Evolutionary conservation across 768 basidiomycete species (phyloP).

Genomic region (Hericium coralloides): DNA sequence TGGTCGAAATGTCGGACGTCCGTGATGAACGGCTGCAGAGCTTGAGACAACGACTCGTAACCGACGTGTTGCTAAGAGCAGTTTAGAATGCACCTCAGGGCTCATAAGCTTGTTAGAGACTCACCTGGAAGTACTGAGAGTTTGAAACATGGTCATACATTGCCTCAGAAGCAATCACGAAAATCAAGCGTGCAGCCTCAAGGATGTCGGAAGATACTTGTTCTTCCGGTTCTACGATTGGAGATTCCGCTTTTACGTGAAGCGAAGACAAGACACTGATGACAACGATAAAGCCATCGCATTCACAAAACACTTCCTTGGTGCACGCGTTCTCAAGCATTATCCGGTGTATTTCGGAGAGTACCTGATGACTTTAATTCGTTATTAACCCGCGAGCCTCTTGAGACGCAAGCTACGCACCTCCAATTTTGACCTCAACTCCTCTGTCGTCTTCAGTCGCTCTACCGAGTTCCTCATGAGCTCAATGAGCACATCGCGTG

Average conservation of each 20-base stretch:
- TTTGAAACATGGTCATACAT: conserved; percentile 49
- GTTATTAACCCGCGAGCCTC: background rate
- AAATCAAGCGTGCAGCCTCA: conserved; percentile 51
- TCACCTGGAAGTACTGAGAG: conserved; percentile 56
- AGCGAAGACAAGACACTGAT: conserved; percentile 65
- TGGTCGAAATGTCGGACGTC: conserved; percentile 40
- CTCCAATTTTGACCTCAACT: conserved; percentile 37
- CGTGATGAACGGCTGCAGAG: conserved; percentile 43
- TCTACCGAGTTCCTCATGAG: conserved; percentile 65
- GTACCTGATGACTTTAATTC: conserved; percentile 31
- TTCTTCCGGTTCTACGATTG: conserved; percentile 30
- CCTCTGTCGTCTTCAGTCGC: conserved; percentile 52
- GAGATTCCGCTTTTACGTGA: conserved; percentile 24
- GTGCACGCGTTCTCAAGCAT: conserved; percentile 57
- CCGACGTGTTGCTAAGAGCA: conserved; percentile 45
- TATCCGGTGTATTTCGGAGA: conserved; percentile 59
- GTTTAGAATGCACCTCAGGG: background rate
- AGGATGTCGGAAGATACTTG: conserved; percentile 29
- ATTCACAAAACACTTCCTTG: conserved; percentile 70
- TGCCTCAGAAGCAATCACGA: conserved; percentile 57
- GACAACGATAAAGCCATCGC: conserved; percentile 72
- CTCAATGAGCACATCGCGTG: conserved; percentile 61
- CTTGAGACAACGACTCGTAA: conserved; percentile 52
- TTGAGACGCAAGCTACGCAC: conserved; percentile 28
- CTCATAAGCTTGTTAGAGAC: conserved; percentile 17